Evolutionary conservation across 768 basidiomycete species (phyloP), one percentile per base, ranked within the genome.

Genomic region (Austroboletus eburneus): DNA sequence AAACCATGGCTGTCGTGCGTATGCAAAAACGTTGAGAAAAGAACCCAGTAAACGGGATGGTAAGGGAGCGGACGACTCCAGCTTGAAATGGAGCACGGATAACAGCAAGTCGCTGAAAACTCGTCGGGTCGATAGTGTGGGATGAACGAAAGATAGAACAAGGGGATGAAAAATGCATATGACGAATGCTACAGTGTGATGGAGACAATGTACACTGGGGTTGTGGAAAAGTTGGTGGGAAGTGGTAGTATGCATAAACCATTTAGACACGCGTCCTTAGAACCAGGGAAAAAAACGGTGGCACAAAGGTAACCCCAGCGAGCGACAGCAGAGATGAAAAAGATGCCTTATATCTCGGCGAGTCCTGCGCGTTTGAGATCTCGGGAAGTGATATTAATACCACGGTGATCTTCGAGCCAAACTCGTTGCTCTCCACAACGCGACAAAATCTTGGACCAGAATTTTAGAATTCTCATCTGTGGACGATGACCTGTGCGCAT

Each of bases 341-440:
- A 9, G 24, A 30, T 14, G 17, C 27, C 23, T 52, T 29, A 59
- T 14, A 38, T 41, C 23, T 57, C 50, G 27, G 24, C 53, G 10
- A 65, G 56, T 18, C 63, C 63, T 7, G 69, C 71, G 4, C 72
- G 66, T 41, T 63, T 64, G 10, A 75, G 63, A 40, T 70, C 69
- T 42, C 74, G 67, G 43, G 62, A 52, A 23, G 77, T 80, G 48
- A 85, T 69, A 59, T 82, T 82, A 17, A 77, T 67, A 16, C 85
- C 85, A 1, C 62, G 60, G 53, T 74, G 83, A 59, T 85, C 81
- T 66, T 87, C 82, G 42, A 87, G 62, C 73, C 77, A 80, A 48
- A 87, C 81, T 29, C 70, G 74, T 8, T 75, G 69, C 50, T 69
- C 72, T 39, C 70, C 66, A 62, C 83, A 85, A 48, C 72, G 63